Evolutionary conservation across 2,329 filamentous ascomycete genomes (phyloP).

Genomic region (Ophiosphaerella narmari): DNA sequence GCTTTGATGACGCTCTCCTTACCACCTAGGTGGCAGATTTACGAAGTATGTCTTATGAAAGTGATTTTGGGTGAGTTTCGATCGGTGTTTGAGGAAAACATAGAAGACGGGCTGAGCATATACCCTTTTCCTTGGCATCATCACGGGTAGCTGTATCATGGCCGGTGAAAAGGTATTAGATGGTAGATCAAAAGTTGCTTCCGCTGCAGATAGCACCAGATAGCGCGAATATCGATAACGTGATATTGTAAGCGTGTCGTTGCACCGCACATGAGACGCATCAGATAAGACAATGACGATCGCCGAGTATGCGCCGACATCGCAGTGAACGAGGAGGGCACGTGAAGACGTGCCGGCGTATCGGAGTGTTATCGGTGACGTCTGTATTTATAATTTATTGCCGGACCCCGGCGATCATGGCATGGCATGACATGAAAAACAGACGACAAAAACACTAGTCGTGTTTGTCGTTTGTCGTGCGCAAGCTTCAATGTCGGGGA

Average conservation of each 20-base stretch:
- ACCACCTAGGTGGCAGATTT: slow-evolving; percentile 8
- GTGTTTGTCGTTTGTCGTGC: too few species aligned
- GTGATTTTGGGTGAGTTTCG: slow-evolving; percentile 11
- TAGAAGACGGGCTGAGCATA: slow-evolving; percentile 11
- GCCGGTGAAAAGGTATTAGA: neutral
- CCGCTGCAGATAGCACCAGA: neutral
- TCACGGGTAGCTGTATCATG: neutral
- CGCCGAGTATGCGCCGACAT: slow-evolving; percentile 1
- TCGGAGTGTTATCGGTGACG: slow-evolving; percentile 7
- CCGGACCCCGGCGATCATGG: neutral
- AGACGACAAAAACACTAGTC: too few species aligned
- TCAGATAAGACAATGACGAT: slow-evolving; percentile 6
- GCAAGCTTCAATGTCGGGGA: slow-evolving; percentile 33
- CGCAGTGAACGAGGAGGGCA: slow-evolving; percentile 1
- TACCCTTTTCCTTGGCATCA: slow-evolving; percentile 10
- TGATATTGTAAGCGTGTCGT: neutral
- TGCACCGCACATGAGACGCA: neutral
- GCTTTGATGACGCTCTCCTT: slow-evolving; percentile 21
- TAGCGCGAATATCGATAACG: neutral
- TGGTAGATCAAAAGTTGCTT: neutral
- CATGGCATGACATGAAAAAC: too few species aligned
- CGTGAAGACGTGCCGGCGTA: slow-evolving; percentile 4
- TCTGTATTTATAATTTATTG: neutral
- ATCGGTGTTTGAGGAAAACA: slow-evolving; percentile 12
- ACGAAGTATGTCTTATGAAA: slow-evolving; percentile 24